Evolutionary conservation across 1,284 basidiomycete species (phyloP), one percentile per base, ranked within the genome.

Genomic region (Sanghuangporus weigelae): DNA sequence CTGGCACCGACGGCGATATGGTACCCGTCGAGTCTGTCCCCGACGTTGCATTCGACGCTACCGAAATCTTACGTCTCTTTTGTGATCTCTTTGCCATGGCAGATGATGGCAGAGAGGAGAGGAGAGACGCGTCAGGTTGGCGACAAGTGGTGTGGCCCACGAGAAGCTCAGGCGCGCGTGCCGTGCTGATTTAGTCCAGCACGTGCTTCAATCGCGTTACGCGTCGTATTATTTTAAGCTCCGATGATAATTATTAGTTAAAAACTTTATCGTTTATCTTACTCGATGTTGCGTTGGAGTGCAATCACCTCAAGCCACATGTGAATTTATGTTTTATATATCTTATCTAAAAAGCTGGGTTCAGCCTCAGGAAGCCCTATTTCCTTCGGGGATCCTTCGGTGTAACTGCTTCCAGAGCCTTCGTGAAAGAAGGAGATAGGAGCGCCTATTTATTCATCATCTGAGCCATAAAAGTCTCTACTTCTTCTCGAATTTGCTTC

Each of bases 31-130:
- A 38, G 40, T 63, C 65, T 26, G 65, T 51, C 44, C 21, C 19
- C 42, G 64, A 53, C 10, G 60, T 66, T 16, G 62, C 35, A 42
- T 12, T 60, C 10, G 65, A 51, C 6, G 50, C 53, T 44, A 42
- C 36, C 44, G 65, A 66, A 21, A 66, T 35, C 36, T 58, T 59
- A 42, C 65, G 61, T 35, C 57, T 50, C 54, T 66, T 66, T 14
- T 60, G 51, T 12, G 62, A 53, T 39, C 64, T 49, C 39, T 40
- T 62, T 16, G 55, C 31, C 64, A 65, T 65, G 12, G 35, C 16
- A 21, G 49, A 31, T 49, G 55, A 42, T 50, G 54, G 42, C 51
- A n/a, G 55, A 58, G 12, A 35, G 48, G 44, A 23, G 11, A 31
- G 26, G n/a, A 23, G 38, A 42, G 35, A 57, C 55, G 55, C 55